A percentile compares a stretch with the other conserved stretches of the same genome.
These are phyloP conservation scores for Mycena rebaudengoi DNA, from an alignment of 768 basidiomycete species.

Conservation along the genomic window DNA sequence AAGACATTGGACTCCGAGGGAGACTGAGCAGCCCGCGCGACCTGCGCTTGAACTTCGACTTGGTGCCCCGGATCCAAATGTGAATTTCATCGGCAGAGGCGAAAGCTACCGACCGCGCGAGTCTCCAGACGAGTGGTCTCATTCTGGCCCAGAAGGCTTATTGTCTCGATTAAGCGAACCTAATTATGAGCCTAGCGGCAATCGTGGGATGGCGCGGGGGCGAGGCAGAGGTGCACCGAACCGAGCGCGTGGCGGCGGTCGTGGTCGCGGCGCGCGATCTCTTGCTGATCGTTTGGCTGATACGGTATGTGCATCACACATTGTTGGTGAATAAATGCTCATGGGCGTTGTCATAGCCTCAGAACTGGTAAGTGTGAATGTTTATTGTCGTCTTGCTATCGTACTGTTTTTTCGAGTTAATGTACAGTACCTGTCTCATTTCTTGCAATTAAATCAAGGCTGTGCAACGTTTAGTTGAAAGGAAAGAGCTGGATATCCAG, in stretches of 20 bases:
- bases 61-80: background rate
- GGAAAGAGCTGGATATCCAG: background rate
- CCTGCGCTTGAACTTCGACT: constrained; percentile 19
- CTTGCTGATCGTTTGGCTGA: constrained; percentile 18
- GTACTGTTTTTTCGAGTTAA: background rate
- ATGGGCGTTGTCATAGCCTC: too few relatives aligned
- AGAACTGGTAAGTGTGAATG: constrained; percentile 22
- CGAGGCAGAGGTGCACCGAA: constrained; percentile 20
- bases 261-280: constrained; percentile 24
- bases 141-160: background rate
- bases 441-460: background rate
- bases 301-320: constrained; percentile 2
- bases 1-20: background rate
- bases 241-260: constrained; percentile 17
- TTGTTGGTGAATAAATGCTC: background rate
- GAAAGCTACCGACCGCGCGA: constrained; percentile 18
- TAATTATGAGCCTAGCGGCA: too few relatives aligned
- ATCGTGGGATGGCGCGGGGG: constrained; percentile 12
- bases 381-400: constrained; percentile 8
- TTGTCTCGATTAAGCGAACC: constrained; percentile 22
- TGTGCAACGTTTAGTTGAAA: background rate
- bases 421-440: background rate
- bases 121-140: background rate
- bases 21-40: background rate
- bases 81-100: background rate